Base-by-base conservation (phyloP, 345 rosid species). In the Combretum micranthum region DNA sequence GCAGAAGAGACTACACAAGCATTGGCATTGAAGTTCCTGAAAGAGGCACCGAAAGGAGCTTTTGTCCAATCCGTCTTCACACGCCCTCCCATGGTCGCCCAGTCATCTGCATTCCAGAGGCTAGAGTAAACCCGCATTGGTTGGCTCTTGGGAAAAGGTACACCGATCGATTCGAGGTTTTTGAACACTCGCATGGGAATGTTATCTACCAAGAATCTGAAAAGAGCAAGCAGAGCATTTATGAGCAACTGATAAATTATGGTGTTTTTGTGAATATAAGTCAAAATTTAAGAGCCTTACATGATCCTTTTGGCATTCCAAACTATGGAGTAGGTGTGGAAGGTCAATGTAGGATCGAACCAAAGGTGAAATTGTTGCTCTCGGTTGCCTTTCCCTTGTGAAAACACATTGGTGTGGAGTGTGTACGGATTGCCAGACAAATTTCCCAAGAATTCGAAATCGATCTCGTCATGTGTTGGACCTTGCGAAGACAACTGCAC, bases 391-490 rank as follows among this genome's bases (percentile, higher is more conserved):
- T 80, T 82, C 0, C 87, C 87, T 56, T 80, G 83, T 45, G 70
- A 71, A 44, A 56, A 82, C 37, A 84, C 80, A 55, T 84, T 84
- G 0, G 86, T 85, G 52, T 85, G 92, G 53, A 82, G 69, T 15
- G 60, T 67, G 20, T 78, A 85, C 17, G 88, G 92, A 2, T 78
- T 64, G 19, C 88, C 92, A 11, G 73, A 79, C 21, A 76, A 44
- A 54, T 86, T 86, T 20, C 93, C 93, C 50, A 81, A 55, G 80
- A 86, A 86, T 59, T 83, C 93, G 20, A 83, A 81, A 60, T 81
- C 87, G 17, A 86, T 86, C 59, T 83, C 90, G 50, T 83, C 88
- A 73, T 79, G 75, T n/a, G 66, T 46, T 44, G 72, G 55, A 47
- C 88, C 92, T 52, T 52, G 49, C 0, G 92, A 83, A 25, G 75